Conservation (phyloP, 164 flowering plant genomes). For the Kalanchoe fedtschenkoi region DNA sequence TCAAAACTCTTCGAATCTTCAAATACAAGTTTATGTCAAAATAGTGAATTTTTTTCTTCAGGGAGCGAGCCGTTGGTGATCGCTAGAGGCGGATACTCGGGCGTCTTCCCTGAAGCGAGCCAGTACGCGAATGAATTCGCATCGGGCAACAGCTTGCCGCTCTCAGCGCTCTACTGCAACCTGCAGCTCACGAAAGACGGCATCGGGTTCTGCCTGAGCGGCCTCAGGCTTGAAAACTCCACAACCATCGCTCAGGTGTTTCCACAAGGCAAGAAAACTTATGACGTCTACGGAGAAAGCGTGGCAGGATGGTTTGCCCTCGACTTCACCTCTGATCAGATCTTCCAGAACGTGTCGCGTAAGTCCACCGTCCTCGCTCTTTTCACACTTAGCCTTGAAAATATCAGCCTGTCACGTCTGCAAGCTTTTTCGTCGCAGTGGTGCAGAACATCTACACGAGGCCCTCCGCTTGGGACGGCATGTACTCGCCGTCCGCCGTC, state of each 20-base stretch:
- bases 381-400: neutral
- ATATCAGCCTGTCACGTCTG: neutral
- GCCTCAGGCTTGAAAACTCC: slow-evolving; percentile 38
- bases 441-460: neutral
- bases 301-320: slow-evolving; percentile 59
- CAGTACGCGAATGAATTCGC: slow-evolving; percentile 23
- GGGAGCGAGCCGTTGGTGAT: slow-evolving; percentile 38
- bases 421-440: neutral
- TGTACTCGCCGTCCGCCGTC: neutral
- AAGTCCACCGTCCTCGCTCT: slow-evolving; percentile 17
- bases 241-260: slow-evolving; percentile 20
- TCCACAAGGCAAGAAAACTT: slow-evolving; percentile 14
- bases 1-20: neutral
- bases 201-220: slow-evolving; percentile 61
- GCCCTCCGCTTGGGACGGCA: neutral
- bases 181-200: slow-evolving; percentile 82
- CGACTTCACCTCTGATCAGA: slow-evolving; percentile 46
- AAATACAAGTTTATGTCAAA: neutral
- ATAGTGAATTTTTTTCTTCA: slow-evolving; percentile 20
- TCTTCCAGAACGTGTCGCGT: slow-evolving; percentile 29
- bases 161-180: slow-evolving; percentile 62
- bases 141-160: slow-evolving; percentile 14
- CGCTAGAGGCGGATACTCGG: slow-evolving; percentile 44
- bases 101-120: slow-evolving; percentile 38
- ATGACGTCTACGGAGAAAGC: slow-evolving; percentile 55